These are phyloP conservation scores for Irpex lacteus DNA, from an alignment of 1,284 basidiomycete genomes.

Conservation along the genomic window DNA sequence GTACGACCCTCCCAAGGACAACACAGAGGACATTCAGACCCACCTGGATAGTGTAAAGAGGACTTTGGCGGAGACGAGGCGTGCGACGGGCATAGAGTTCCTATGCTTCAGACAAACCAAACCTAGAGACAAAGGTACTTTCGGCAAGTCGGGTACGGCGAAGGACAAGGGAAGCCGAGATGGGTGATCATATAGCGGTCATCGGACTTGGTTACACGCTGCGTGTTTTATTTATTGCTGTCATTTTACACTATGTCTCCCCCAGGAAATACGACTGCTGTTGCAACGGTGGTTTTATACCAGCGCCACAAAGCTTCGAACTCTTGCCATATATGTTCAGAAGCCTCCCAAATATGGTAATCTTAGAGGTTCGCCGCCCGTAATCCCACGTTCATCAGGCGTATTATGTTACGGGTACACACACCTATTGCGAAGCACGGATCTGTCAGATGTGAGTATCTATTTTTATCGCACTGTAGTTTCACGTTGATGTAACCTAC, in stretches of 20 bases:
- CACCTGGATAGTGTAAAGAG: constrained; percentile 91
- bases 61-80: constrained; percentile 82
- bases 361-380: background rate
- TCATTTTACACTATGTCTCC: background rate
- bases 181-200: background rate
- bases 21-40: constrained; percentile 80
- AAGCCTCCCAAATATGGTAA: background rate
- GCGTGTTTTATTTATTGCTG: background rate
- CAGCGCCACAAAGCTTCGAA: background rate
- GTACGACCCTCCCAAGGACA: constrained; percentile 70
- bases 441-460: background rate
- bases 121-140: constrained; percentile 23
- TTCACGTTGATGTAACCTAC: background rate
- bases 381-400: background rate
- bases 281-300: background rate
- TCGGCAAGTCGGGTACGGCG: constrained; percentile 6
- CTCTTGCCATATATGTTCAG: background rate
- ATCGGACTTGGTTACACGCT: background rate
- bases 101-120: constrained; percentile 79
- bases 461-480: background rate
- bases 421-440: background rate
- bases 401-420: background rate
- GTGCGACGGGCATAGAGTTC: constrained; percentile 93
- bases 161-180: constrained; percentile 16
- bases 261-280: background rate